Percentiles rank a stretch among this genome's conserved stretches.
Conservation (phyloP, 1,139 yeast species). For the Pichia norvegensis region DNA sequence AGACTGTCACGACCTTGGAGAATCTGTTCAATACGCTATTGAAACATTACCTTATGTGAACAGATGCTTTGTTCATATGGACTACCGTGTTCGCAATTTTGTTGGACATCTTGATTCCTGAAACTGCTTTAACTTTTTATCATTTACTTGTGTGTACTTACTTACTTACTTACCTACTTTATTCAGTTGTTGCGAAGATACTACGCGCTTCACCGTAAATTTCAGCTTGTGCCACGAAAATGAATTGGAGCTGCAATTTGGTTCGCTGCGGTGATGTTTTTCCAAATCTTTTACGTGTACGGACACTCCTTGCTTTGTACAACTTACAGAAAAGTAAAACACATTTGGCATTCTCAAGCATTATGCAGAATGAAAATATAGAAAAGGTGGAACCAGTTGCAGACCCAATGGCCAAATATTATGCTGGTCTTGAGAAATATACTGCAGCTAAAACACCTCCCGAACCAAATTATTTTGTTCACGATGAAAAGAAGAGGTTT, state of each 20-base stretch:
- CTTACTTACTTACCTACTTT: background rate
- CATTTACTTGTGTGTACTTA: background rate
- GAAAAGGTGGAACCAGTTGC: background rate
- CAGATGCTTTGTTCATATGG: constrained; percentile 76
- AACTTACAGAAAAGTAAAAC: background rate
- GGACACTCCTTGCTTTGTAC: background rate
- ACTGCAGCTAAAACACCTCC: background rate
- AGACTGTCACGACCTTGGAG: constrained; percentile 76
- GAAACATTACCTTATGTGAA: constrained; percentile 73
- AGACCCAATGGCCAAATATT: background rate
- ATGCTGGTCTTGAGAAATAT: background rate
- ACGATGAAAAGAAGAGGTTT: constrained; percentile 40
- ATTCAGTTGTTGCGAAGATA: too few species aligned
- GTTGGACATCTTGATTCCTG: constrained; percentile 40
- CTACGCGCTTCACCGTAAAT: too few species aligned
- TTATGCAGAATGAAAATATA: background rate
- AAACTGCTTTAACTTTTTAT: background rate
- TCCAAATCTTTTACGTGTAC: background rate
- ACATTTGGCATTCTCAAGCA: background rate
- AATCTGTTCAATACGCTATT: constrained; percentile 70
- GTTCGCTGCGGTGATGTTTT: background rate
- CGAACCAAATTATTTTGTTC: constrained; percentile 36
- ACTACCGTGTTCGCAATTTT: constrained; percentile 52
- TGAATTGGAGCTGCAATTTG: too few species aligned
- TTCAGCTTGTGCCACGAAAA: too few species aligned